Evolutionary conservation across 2,329 filamentous ascomycete species (phyloP).

Genomic region (Venturia asperata): DNA sequence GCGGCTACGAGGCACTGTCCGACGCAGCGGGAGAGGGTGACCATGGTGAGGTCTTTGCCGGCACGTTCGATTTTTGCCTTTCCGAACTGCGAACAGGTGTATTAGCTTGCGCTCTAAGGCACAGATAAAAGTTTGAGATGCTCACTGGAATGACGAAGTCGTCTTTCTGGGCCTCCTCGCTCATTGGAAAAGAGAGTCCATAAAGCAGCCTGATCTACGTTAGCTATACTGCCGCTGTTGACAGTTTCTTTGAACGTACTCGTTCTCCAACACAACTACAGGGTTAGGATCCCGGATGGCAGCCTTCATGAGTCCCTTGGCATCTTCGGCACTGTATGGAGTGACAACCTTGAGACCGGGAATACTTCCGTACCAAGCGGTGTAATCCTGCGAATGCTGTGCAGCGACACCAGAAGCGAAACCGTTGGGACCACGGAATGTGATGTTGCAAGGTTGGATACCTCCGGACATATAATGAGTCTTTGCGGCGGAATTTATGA

Average conservation of each 20-base stretch:
- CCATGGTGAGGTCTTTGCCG: constrained; percentile 93
- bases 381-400: constrained; percentile 98
- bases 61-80: constrained; percentile 98
- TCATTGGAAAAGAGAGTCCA: constrained; percentile 93
- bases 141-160: constrained; percentile 83
- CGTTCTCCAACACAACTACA: constrained; percentile 61
- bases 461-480: constrained; percentile 99
- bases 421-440: constrained; percentile 97
- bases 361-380: constrained; percentile 97
- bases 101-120: not conserved
- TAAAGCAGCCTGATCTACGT: constrained; percentile 60
- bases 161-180: constrained; percentile 86
- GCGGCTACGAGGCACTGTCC: constrained; percentile 85
- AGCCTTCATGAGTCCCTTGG: constrained; percentile 95
- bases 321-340: constrained; percentile 95
- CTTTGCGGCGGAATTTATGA: constrained; percentile 98
- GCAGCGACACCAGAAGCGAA: constrained; percentile 93
- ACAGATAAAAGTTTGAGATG: not conserved
- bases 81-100: constrained; percentile 53
- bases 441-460: constrained; percentile 99
- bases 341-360: constrained; percentile 94
- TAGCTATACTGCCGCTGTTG: constrained; percentile 22
- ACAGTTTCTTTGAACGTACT: constrained; percentile 30
- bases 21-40: constrained; percentile 89
- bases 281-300: constrained; percentile 98